Conservation (phyloP, 208 protist genomes). For the Crithidia acanthocephali region DNA sequence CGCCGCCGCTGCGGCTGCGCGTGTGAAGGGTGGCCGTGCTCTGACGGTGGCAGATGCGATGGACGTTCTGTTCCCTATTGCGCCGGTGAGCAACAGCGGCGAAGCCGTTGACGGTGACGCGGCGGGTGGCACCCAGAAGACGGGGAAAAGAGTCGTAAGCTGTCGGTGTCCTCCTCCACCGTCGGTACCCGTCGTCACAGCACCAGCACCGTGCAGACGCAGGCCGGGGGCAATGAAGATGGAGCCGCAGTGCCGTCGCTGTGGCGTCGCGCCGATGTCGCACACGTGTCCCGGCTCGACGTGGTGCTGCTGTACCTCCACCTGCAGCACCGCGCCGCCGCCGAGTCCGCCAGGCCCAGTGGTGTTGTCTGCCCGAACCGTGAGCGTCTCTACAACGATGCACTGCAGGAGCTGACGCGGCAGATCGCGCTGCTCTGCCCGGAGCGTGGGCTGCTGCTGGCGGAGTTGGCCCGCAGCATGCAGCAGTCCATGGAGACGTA, state of each 20-base stretch:
- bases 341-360: conserved; percentile 64
- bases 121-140: background rate
- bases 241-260: background rate
- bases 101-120: background rate
- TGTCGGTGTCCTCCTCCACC: background rate
- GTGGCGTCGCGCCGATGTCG: conserved; percentile 32
- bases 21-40: background rate
- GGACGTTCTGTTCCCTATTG: conserved; percentile 23
- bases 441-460: conserved; percentile 83
- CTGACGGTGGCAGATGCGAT: conserved; percentile 33
- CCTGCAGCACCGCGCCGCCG: conserved; percentile 56
- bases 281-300: conserved; percentile 69
- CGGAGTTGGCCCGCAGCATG: conserved; percentile 69
- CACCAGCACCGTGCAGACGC: background rate
- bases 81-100: background rate
- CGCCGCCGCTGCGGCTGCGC: no score
- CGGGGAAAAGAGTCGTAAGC: background rate
- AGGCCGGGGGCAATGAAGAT: background rate
- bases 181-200: background rate
- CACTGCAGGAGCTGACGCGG: conserved; percentile 83
- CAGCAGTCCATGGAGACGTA: conserved; percentile 77
- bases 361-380: conserved; percentile 77
- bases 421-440: conserved; percentile 88
- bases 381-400: conserved; percentile 81
- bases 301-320: conserved; percentile 81